phyloP scores from a whole-genome alignment of 805 yeast genomes.

The Kodamaea kakaduensis region DNA sequence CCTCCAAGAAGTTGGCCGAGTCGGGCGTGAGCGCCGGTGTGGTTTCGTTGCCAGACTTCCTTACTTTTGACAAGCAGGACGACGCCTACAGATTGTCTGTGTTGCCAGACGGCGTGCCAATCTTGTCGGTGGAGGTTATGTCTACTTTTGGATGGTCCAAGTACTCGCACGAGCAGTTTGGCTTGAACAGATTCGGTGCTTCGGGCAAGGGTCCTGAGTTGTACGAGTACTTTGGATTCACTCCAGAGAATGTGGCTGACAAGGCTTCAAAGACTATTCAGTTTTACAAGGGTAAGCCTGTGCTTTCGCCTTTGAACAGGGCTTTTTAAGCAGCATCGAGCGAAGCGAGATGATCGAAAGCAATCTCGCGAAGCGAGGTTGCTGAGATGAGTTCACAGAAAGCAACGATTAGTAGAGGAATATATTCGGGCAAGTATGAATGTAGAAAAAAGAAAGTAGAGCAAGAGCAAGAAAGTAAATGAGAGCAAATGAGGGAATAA shows the following conservation, averaged over 20 bases:
- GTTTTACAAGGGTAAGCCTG: slow-evolving; percentile 73
- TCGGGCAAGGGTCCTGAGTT: slow-evolving; percentile 85
- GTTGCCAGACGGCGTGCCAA: slow-evolving; percentile 92
- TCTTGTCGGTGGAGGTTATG: slow-evolving; percentile 90
- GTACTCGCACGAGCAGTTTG: slow-evolving; percentile 95
- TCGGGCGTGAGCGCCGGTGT: slow-evolving; percentile 72
- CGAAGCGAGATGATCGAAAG: too few relatives aligned
- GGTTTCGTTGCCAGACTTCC: slow-evolving; percentile 91
- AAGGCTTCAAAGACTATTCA: slow-evolving; percentile 77
- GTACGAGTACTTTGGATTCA: slow-evolving; percentile 83
- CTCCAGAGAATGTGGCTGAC: slow-evolving; percentile 86
- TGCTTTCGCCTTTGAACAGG: slow-evolving; percentile 71
- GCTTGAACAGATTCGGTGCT: slow-evolving; percentile 94
- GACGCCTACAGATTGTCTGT: slow-evolving; percentile 77
- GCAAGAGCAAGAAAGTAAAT: background rate
- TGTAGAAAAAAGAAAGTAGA: background rate
- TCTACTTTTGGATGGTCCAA: slow-evolving; percentile 89
- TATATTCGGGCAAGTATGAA: too few relatives aligned
- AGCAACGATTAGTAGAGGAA: background rate
- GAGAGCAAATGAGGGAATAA: too few relatives aligned
- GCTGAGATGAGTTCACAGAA: background rate
- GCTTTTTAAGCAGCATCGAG: slow-evolving; percentile 53
- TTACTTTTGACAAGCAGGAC: slow-evolving; percentile 82
- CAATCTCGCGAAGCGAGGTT: background rate
- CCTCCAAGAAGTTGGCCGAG: slow-evolving; percentile 66